Percentiles rank a stretch among this genome's conserved stretches.
phyloP scores from a whole-genome alignment of 148 eudicot genomes.

The Rhododendron griersonianum region DNA sequence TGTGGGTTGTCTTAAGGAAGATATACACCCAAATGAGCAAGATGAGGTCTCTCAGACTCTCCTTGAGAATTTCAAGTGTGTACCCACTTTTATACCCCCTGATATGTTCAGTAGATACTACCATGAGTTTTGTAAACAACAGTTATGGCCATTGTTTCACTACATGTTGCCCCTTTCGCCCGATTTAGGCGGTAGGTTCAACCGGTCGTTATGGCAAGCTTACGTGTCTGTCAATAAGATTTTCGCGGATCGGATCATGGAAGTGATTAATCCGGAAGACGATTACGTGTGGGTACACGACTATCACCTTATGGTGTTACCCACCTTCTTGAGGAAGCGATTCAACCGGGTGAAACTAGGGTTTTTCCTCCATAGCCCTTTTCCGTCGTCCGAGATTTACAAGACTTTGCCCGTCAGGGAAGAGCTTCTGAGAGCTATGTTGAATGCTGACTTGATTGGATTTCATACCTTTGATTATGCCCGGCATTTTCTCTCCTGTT shows the following conservation, averaged over 20 bases:
- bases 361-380: constrained; percentile 47
- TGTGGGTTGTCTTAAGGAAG: constrained; percentile 51
- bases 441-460: constrained; percentile 47
- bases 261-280: constrained; percentile 50
- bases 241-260: constrained; percentile 54
- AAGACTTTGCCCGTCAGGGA: constrained; percentile 46
- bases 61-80: constrained; percentile 41
- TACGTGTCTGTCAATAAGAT: constrained; percentile 48
- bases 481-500: constrained; percentile 46
- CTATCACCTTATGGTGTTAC: constrained; percentile 47
- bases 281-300: constrained; percentile 51
- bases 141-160: constrained; percentile 47
- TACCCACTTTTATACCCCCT: constrained; percentile 38
- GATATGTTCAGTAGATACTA: constrained; percentile 34
- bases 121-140: constrained; percentile 48
- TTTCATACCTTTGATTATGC: constrained; percentile 51
- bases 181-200: constrained; percentile 41
- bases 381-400: constrained; percentile 46
- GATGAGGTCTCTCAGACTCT: constrained; percentile 42
- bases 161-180: constrained; percentile 49
- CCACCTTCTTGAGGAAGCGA: constrained; percentile 49
- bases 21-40: constrained; percentile 44
- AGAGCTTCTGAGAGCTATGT: constrained; percentile 38
- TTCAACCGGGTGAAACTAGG: constrained; percentile 45
- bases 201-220: constrained; percentile 46